Conservation (phyloP, 495 filamentous ascomycete genomes). For the Mytilinidion resinicola region DNA sequence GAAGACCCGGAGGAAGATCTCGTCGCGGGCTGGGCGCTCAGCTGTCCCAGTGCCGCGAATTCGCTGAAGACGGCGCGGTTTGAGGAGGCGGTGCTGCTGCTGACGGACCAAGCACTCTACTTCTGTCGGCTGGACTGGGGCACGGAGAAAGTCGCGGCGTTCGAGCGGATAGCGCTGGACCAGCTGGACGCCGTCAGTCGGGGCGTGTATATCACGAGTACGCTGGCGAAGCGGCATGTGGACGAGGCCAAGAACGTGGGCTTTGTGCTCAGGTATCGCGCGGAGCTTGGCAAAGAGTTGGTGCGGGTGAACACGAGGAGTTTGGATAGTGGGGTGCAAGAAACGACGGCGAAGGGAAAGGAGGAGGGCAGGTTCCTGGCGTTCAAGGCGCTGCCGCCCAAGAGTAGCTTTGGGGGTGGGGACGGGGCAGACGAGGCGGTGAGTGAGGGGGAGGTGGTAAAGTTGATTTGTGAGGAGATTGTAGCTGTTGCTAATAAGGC, state of each 20-base stretch:
- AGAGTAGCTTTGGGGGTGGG: constrained; percentile 39
- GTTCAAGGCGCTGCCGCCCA: constrained; percentile 59
- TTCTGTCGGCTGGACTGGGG: constrained; percentile 87
- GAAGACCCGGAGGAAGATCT: constrained; percentile 78
- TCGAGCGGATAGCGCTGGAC: constrained; percentile 75
- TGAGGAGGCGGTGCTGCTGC: constrained; percentile 75
- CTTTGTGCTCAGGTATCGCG: constrained; percentile 67
- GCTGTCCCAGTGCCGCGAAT: constrained; percentile 60
- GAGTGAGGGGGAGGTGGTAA: constrained; percentile 57
- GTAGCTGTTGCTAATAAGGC: constrained; percentile 37
- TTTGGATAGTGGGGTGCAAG: constrained; percentile 47
- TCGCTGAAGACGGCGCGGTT: constrained; percentile 54
- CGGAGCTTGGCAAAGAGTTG: constrained; percentile 54
- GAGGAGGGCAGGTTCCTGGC: constrained; percentile 44
- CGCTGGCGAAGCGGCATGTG: constrained; percentile 62
- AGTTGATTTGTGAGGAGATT: constrained; percentile 60
- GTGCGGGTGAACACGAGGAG: constrained; percentile 78
- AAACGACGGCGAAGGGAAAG: constrained; percentile 13
- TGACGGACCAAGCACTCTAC: constrained; percentile 81
- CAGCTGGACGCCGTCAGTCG: constrained; percentile 63
- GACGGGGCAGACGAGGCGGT: constrained; percentile 31
- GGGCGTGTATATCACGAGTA: constrained; percentile 85
- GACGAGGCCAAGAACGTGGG: constrained; percentile 79
- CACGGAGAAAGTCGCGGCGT: constrained; percentile 82
- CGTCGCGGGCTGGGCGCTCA: constrained; percentile 75